Evolutionary conservation across 192 early-diverging fungal species (phyloP).

Genomic region (Coemansia sp.): DNA sequence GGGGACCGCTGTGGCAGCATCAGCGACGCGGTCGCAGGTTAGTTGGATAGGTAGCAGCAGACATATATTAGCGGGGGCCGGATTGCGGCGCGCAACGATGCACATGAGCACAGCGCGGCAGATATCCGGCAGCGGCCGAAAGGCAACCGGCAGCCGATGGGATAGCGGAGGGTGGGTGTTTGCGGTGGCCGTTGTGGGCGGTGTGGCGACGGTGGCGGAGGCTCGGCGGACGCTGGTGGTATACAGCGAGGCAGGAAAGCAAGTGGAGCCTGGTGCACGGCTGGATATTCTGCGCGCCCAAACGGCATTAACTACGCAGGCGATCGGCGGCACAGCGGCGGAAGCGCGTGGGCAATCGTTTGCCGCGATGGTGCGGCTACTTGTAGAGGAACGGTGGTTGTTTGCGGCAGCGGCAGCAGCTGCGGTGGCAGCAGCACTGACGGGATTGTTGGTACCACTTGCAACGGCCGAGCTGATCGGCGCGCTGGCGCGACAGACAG

Average conservation of each 20-base stretch:
- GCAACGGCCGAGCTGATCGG: slow-evolving; percentile 63
- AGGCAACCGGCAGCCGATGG: not conserved
- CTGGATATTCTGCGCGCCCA: slow-evolving; percentile 40
- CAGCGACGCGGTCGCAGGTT: not conserved
- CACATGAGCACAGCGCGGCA: not conserved
- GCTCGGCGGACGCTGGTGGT: slow-evolving; percentile 6
- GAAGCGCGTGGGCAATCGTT: slow-evolving; percentile 3
- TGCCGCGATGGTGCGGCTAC: slow-evolving; percentile 20
- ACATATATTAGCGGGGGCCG: too few species aligned
- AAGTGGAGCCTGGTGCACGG: slow-evolving; percentile 23
- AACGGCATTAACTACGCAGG: slow-evolving; percentile 19
- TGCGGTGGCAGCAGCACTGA: slow-evolving; percentile 59
- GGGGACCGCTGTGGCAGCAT: not conserved
- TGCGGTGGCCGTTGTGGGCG: slow-evolving; percentile 26
- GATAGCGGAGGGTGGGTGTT: slow-evolving; percentile 1
- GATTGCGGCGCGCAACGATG: too few species aligned
- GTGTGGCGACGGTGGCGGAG: slow-evolving; percentile 18
- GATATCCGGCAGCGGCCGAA: not conserved
- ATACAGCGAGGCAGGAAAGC: slow-evolving; percentile 21
- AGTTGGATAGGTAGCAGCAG: not conserved
- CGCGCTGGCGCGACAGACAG: slow-evolving; percentile 54
- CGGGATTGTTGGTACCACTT: slow-evolving; percentile 56
- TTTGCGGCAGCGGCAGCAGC: slow-evolving; percentile 57
- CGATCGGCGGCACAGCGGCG: slow-evolving; percentile 7
- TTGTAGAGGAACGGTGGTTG: slow-evolving; percentile 58